phyloP scores from a whole-genome alignment of 441 rosid species.

The Corymbia calophylla region DNA sequence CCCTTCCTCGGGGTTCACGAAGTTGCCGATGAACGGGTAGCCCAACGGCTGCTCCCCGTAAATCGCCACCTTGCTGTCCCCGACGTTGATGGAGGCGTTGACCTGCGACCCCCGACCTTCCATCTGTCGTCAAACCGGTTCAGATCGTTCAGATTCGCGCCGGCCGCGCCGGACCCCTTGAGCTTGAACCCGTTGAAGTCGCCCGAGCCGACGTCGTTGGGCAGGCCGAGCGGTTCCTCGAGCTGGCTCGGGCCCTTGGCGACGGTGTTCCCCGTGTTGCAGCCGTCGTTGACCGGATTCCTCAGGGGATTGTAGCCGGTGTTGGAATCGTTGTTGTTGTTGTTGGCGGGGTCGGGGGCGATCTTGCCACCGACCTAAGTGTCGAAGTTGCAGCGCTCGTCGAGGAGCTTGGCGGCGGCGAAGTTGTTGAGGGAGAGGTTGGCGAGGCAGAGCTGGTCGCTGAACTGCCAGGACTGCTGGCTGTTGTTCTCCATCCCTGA shows the following conservation, averaged over 20 bases:
- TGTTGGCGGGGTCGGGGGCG: background rate
- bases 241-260: background rate
- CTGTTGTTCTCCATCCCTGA: slow-evolving; percentile 45
- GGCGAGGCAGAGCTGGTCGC: slow-evolving; percentile 72
- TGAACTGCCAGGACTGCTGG: slow-evolving; percentile 82
- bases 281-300: background rate
- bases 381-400: slow-evolving; percentile 41
- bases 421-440: slow-evolving; percentile 68
- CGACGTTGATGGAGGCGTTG: slow-evolving; percentile 1
- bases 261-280: background rate
- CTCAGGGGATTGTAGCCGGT: background rate
- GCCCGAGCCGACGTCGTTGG: background rate
- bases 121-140: slow-evolving; percentile 21
- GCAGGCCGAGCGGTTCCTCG: background rate
- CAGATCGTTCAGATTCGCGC: background rate
- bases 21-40: background rate
- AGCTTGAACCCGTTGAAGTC: slow-evolving; percentile 7
- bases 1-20: slow-evolving; percentile 33
- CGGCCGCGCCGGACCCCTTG: background rate
- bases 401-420: background rate
- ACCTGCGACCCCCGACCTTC: background rate
- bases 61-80: slow-evolving; percentile 62
- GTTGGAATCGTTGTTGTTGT: background rate
- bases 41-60: slow-evolving; percentile 18
- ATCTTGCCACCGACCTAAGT: slow-evolving; percentile 41